These are phyloP conservation scores for Alternaria tenuissima DNA, from an alignment of 2,329 filamentous ascomycete species.

Conservation along the genomic window DNA sequence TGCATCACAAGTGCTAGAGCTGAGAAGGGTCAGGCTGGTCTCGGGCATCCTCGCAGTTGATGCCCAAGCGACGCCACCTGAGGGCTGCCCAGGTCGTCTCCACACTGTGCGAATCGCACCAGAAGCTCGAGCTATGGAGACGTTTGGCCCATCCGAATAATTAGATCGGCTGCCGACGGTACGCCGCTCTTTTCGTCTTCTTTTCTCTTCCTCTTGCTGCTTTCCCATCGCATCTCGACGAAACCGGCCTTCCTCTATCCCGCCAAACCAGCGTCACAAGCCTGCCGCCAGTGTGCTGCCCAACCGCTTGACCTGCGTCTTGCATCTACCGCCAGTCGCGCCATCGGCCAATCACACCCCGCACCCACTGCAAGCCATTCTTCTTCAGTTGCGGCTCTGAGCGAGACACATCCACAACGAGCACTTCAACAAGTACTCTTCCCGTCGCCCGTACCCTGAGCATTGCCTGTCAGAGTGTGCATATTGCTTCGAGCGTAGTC, in stretches of 20 bases:
- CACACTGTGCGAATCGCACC: constrained; percentile 38
- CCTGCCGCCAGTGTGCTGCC: constrained; percentile 25
- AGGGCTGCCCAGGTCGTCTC: constrained; percentile 23
- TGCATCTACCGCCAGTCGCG: constrained; percentile 26
- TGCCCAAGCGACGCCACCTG: constrained; percentile 40
- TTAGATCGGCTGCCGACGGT: constrained; percentile 38
- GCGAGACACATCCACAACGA: constrained; percentile 6
- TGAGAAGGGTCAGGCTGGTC: constrained; percentile 8
- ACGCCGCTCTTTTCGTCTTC: constrained; percentile 20
- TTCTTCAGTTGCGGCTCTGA: constrained; percentile 29
- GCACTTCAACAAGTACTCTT: constrained; percentile 15
- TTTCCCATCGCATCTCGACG: constrained; percentile 17
- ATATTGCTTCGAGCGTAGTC: constrained; percentile 24
- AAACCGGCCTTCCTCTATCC: background rate
- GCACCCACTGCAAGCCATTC: constrained; percentile 28
- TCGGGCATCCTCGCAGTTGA: constrained; percentile 31
- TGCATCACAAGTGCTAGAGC: constrained; percentile 3
- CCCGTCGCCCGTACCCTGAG: constrained; percentile 32
- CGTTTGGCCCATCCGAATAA: constrained; percentile 36
- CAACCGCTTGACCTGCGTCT: constrained; percentile 39
- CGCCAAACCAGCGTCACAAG: constrained; percentile 4
- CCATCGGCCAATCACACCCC: constrained; percentile 27
- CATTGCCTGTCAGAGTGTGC: constrained; percentile 26
- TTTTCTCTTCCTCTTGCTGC: constrained; percentile 25
- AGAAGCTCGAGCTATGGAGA: constrained; percentile 37